Conservation (phyloP, 108 stramenopile genomes). For the Skeletonema costatum region DNA sequence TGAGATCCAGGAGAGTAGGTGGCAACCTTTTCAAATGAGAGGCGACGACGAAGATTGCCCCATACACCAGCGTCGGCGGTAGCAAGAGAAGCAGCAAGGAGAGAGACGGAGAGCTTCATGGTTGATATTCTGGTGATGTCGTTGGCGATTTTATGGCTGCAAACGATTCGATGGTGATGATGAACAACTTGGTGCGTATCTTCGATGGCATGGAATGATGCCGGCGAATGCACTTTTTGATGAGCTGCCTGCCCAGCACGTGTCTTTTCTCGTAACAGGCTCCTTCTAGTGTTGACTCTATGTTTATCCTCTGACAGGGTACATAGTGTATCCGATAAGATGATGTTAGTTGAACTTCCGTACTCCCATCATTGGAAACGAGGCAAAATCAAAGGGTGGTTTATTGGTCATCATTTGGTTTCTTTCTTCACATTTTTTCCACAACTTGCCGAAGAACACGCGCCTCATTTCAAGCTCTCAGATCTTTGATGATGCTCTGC, state of each 20-base stretch:
- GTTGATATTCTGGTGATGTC: not conserved
- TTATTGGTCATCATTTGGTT: no score
- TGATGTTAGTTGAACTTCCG: no score
- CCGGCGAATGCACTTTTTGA: not conserved
- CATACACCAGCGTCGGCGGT: constrained; percentile 1
- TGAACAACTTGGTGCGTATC: not conserved
- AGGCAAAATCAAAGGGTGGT: no score
- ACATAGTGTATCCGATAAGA: no score
- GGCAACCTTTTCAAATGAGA: constrained; percentile 57
- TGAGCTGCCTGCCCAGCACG: not conserved
- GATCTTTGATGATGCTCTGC: no score
- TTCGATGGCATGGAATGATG: not conserved
- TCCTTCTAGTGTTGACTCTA: no score
- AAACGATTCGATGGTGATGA: not conserved
- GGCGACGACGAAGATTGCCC: constrained; percentile 26
- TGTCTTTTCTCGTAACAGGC: not conserved
- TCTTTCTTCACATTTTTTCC: no score
- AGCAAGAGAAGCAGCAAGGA: constrained; percentile 1
- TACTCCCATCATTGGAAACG: no score
- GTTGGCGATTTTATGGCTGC: not conserved
- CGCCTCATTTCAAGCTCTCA: no score
- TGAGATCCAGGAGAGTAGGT: constrained; percentile 64
- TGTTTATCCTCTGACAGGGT: no score
- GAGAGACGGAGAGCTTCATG: constrained; percentile 6
- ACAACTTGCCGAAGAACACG: not conserved